A percentile compares a stretch with the other conserved stretches of the same genome.
phyloP scores from a whole-genome alignment of 2,329 filamentous ascomycete species.

The Alternaria sp. region DNA sequence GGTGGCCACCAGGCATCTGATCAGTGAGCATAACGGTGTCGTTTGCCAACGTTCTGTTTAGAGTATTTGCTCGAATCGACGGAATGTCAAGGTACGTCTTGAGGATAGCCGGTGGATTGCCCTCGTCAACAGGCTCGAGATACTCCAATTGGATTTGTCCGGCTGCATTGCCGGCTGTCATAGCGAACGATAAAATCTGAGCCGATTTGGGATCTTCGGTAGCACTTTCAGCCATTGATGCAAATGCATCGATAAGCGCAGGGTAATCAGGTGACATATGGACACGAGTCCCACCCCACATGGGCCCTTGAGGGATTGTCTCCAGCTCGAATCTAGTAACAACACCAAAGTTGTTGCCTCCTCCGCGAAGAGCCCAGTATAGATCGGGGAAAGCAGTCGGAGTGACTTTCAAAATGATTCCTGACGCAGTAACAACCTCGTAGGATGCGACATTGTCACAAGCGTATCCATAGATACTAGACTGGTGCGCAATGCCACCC shows the following conservation, averaged over 20 bases:
- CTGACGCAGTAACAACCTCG: slow-evolving; percentile 42
- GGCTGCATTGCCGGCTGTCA: slow-evolving; percentile 20
- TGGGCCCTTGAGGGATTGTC: slow-evolving; percentile 23
- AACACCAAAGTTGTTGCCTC: slow-evolving; percentile 42
- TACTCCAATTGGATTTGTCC: slow-evolving; percentile 34
- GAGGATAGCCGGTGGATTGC: slow-evolving; percentile 23
- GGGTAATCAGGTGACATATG: slow-evolving; percentile 14
- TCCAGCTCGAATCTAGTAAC: slow-evolving; percentile 35
- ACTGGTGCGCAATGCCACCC: slow-evolving; percentile 21
- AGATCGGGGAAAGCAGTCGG: slow-evolving; percentile 47
- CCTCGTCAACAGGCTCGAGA: slow-evolving; percentile 30
- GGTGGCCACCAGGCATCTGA: slow-evolving; percentile 44
- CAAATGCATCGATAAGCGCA: slow-evolving; percentile 20
- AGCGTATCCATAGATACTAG: slow-evolving; percentile 46
- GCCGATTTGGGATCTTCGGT: slow-evolving; percentile 32
- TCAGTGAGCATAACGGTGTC: slow-evolving; percentile 49
- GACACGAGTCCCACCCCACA: slow-evolving; percentile 16
- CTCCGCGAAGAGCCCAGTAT: slow-evolving; percentile 47
- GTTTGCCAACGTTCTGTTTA: slow-evolving; percentile 21
- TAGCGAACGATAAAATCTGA: slow-evolving; percentile 37
- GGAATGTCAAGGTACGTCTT: slow-evolving; percentile 21
- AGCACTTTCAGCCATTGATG: slow-evolving; percentile 21
- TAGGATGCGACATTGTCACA: slow-evolving; percentile 15
- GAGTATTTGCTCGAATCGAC: slow-evolving; percentile 10
- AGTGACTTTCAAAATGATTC: slow-evolving; percentile 32